A percentile compares a stretch with the other conserved stretches of the same genome.
Evolutionary conservation across 495 filamentous ascomycete genomes (phyloP).

Genomic region (Extremus antarcticus): DNA sequence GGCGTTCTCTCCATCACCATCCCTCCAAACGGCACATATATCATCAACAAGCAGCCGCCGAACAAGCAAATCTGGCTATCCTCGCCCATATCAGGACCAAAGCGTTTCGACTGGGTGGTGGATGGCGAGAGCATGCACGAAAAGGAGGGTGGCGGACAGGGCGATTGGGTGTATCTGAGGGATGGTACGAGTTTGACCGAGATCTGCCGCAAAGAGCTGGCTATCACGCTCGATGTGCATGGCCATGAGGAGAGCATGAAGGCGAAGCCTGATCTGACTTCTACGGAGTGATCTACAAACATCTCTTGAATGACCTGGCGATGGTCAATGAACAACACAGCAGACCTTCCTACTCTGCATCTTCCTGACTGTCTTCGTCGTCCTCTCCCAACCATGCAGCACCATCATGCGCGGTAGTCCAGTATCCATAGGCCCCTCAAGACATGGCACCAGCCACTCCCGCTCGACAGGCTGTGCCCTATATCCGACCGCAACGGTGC

Average conservation of each 20-base stretch:
- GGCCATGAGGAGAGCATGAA: conserved; percentile 9
- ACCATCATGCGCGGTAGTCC: too few species aligned
- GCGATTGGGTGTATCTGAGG: conserved; percentile 76
- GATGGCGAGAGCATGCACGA: conserved; percentile 56
- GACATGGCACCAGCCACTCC: too few species aligned
- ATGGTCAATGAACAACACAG: too few species aligned
- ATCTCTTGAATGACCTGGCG: too few species aligned
- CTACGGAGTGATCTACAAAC: too few species aligned
- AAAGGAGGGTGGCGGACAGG: conserved; percentile 57
- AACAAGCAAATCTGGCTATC: conserved; percentile 98
- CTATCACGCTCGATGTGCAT: conserved; percentile 30
- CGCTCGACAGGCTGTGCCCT: too few species aligned
- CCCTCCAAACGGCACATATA: conserved; percentile 60
- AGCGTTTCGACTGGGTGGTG: conserved; percentile 79
- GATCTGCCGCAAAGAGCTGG: conserved; percentile 60
- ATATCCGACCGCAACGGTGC: too few species aligned
- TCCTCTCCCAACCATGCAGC: too few species aligned
- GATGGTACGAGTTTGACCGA: conserved; percentile 66
- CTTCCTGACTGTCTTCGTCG: too few species aligned
- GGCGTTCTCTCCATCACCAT: conserved; percentile 70
- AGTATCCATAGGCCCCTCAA: too few species aligned
- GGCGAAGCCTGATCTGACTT: conserved; percentile 16
- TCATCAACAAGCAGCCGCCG: conserved; percentile 94
- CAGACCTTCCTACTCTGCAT: too few species aligned
- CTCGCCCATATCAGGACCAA: conserved; percentile 83